A percentile compares a stretch with the other conserved stretches of the same genome.
phyloP scores from a whole-genome alignment of 1,139 yeast genomes.

The Torulaspora pretoriensis region DNA sequence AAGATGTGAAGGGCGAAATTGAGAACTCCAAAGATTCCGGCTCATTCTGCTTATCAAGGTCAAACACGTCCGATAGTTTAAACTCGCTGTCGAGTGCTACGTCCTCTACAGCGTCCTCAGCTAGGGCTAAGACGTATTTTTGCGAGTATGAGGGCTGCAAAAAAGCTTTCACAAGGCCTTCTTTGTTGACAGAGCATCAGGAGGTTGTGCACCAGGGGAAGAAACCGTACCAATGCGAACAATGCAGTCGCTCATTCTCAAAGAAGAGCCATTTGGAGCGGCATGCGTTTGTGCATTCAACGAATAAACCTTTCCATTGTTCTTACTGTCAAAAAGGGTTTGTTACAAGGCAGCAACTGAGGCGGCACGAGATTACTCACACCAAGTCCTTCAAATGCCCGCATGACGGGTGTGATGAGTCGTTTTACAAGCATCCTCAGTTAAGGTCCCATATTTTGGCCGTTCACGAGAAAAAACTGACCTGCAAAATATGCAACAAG shows the following conservation, averaged over 20 bases:
- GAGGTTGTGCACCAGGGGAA: conserved; percentile 69
- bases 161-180: conserved; percentile 77
- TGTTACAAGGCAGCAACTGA: conserved; percentile 74
- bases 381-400: conserved; percentile 64
- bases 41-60: conserved; percentile 12
- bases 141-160: conserved; percentile 66
- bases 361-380: conserved; percentile 77
- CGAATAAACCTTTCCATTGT: conserved; percentile 71
- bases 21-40: not conserved
- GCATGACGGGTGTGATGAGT: conserved; percentile 56
- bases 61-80: conserved; percentile 18
- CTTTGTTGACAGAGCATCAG: conserved; percentile 75
- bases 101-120: conserved; percentile 36
- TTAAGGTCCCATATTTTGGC: conserved; percentile 66
- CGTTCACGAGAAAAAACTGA: conserved; percentile 51
- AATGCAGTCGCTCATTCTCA: conserved; percentile 62
- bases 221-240: conserved; percentile 67
- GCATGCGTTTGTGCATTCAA: conserved; percentile 63
- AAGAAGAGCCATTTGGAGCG: conserved; percentile 76
- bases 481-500: conserved; percentile 58
- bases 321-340: conserved; percentile 78
- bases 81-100: conserved; percentile 18
- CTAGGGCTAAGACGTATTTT: conserved; percentile 52
- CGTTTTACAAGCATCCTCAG: conserved; percentile 75
- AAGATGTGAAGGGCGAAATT: not conserved